These are phyloP conservation scores for Plantago elongata DNA, from an alignment of 257 asterid species.

Conservation along the genomic window DNA sequence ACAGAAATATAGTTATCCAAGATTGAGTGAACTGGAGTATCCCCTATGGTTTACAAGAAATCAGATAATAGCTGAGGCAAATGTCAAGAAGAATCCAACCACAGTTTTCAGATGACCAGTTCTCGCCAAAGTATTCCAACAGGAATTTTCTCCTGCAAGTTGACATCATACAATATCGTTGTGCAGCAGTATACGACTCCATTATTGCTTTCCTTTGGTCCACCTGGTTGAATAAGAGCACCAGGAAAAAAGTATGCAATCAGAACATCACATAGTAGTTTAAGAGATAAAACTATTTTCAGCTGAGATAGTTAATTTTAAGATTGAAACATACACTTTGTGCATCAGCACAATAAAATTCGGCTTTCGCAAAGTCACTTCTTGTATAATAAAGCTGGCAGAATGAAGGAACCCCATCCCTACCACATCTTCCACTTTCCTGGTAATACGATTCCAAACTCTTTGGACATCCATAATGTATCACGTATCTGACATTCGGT, in stretches of 20 bases:
- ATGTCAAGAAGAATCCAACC: constrained; percentile 39
- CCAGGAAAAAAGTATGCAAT: constrained; percentile 14
- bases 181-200: constrained; percentile 78
- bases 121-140: constrained; percentile 82
- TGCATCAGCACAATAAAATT: constrained; percentile 78
- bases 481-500: constrained; percentile 83
- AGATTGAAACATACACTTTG: constrained; percentile 47
- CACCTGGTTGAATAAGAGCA: constrained; percentile 42
- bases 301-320: constrained; percentile 16
- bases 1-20: too few species aligned
- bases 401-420: constrained; percentile 88
- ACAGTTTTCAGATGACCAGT: constrained; percentile 42
- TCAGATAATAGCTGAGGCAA: constrained; percentile 1
- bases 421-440: constrained; percentile 97
- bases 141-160: constrained; percentile 87
- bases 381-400: constrained; percentile 82
- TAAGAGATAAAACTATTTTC: constrained; percentile 9
- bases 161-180: constrained; percentile 70
- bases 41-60: too few species aligned
- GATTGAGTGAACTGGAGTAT: too few species aligned
- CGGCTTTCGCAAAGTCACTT: constrained; percentile 77
- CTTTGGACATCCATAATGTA: constrained; percentile 97
- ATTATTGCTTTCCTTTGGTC: constrained; percentile 72
- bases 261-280: constrained; percentile 16
- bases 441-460: constrained; percentile 96